Conservation (phyloP, 148 eudicot species). For the Silene conica region DNA sequence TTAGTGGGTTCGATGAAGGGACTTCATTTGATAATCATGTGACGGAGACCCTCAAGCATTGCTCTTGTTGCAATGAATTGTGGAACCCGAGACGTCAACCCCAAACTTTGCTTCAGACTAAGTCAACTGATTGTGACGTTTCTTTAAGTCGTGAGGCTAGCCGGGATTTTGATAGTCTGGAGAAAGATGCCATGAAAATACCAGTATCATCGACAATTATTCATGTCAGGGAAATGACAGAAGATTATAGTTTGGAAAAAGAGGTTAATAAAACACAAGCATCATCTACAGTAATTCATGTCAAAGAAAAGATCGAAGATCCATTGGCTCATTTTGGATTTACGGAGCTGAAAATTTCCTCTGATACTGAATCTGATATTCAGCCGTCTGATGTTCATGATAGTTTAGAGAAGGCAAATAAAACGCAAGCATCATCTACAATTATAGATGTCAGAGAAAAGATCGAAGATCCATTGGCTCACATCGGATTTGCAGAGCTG, state of each 20-base stretch:
- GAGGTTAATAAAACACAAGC: constrained; percentile 22
- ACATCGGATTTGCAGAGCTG: constrained; percentile 8
- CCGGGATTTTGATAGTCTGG: constrained; percentile 27
- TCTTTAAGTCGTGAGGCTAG: constrained; percentile 29
- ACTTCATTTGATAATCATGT: constrained; percentile 30
- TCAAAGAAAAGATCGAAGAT: constrained; percentile 27
- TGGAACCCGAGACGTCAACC: constrained; percentile 41
- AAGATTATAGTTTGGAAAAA: constrained; percentile 22
- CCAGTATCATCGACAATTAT: constrained; percentile 20
- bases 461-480: constrained; percentile 10
- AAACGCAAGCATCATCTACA: background rate
- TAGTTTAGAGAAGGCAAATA: background rate
- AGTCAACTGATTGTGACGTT: constrained; percentile 29
- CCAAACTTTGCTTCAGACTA: constrained; percentile 33
- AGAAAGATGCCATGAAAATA: constrained; percentile 24
- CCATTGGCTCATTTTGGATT: constrained; percentile 45
- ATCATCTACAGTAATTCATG: constrained; percentile 17
- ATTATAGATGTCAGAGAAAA: background rate
- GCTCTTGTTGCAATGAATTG: constrained; percentile 67
- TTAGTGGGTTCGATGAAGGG: constrained; percentile 28
- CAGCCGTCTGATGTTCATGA: constrained; percentile 33
- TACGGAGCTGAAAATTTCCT: constrained; percentile 51
- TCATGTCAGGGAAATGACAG: constrained; percentile 13
- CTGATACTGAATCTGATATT: constrained; percentile 65
- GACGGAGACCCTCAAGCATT: constrained; percentile 36